Evolutionary conservation across 2,329 filamentous ascomycete species (phyloP).

Genomic region (Botrytis fragariae): DNA sequence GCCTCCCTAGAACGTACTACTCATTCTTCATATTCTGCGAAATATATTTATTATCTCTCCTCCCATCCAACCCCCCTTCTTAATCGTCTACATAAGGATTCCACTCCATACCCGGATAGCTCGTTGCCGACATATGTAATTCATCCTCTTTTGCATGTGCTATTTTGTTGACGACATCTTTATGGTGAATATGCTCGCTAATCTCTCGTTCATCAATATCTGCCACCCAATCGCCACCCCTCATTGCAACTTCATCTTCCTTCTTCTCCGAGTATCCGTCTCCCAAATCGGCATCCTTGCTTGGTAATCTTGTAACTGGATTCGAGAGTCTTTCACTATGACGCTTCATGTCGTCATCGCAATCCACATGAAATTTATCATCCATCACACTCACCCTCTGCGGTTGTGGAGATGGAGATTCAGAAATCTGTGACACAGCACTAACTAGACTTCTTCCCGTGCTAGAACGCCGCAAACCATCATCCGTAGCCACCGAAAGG

Average conservation of each 20-base stretch:
- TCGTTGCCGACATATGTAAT: constrained; percentile 63
- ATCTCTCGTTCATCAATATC: constrained; percentile 37
- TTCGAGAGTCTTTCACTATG: neutral
- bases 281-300: neutral
- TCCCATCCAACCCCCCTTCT: too few species aligned
- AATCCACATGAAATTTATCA: constrained; percentile 15
- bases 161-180: constrained; percentile 22
- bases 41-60: neutral
- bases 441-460: constrained; percentile 51
- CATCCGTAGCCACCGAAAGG: neutral
- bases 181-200: constrained; percentile 36
- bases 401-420: neutral
- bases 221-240: neutral
- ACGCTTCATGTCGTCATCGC: neutral
- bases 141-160: constrained; percentile 39
- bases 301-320: neutral
- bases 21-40: neutral
- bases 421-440: constrained; percentile 32
- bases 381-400: constrained; percentile 6
- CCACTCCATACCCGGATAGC: constrained; percentile 69
- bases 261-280: neutral
- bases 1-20: too few species aligned
- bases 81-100: constrained; percentile 12
- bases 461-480: neutral
- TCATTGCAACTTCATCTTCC: neutral